phyloP scores from a whole-genome alignment of 495 filamentous ascomycete species.

The Lepraria neglecta region DNA sequence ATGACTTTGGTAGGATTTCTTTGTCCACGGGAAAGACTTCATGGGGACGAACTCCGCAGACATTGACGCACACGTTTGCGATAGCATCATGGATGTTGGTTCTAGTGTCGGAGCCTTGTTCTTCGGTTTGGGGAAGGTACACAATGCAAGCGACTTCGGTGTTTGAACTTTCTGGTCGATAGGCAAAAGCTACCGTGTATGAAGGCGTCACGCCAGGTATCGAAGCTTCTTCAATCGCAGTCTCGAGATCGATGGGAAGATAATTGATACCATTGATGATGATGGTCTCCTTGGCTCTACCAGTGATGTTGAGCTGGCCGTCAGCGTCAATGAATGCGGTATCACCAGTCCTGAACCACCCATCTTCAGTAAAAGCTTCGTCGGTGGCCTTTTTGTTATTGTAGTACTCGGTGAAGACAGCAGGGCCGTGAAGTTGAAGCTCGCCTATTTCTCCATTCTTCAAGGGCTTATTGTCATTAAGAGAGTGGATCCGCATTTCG shows the following conservation, averaged over 20 bases:
- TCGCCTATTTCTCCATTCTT: neutral
- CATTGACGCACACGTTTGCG: neutral
- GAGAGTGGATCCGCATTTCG: neutral
- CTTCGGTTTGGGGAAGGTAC: neutral
- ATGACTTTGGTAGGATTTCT: conserved; percentile 30
- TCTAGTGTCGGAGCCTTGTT: neutral
- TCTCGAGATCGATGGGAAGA: conserved; percentile 3
- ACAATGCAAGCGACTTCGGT: neutral
- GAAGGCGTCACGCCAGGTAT: neutral
- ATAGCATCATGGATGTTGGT: conserved; percentile 6
- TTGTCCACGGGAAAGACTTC: conserved; percentile 25
- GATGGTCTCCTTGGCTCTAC: conserved; percentile 20
- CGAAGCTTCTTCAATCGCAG: neutral
- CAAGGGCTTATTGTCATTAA: neutral
- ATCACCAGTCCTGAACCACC: conserved; percentile 52
- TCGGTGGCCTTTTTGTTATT: conserved; percentile 42
- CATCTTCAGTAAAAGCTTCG: conserved; percentile 40
- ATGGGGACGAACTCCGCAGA: conserved; percentile 11
- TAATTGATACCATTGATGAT: conserved; percentile 6
- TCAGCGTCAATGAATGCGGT: conserved; percentile 40
- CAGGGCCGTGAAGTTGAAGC: conserved; percentile 49
- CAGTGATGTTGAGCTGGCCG: conserved; percentile 42
- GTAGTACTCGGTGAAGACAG: conserved; percentile 41
- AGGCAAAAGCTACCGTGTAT: neutral
- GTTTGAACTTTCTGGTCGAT: neutral